Evolutionary conservation across 2,329 filamentous ascomycete species (phyloP).

Genomic region (Dendryphion nanum): DNA sequence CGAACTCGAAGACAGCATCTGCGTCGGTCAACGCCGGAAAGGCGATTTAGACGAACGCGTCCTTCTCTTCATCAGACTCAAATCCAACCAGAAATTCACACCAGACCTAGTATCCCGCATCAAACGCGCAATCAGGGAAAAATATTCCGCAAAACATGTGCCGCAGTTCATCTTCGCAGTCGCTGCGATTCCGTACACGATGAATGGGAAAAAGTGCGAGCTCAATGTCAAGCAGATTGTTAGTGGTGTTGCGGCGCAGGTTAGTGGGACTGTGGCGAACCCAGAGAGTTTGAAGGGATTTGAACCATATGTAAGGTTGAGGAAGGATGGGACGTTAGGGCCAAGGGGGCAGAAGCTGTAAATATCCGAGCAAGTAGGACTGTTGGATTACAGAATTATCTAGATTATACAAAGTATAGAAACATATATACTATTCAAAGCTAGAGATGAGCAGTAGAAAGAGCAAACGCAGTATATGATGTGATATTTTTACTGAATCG

Average conservation of each 20-base stretch:
- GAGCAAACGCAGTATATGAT: no score
- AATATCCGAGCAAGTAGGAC: no score
- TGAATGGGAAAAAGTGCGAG: conserved; percentile 1
- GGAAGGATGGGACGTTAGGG: background rate
- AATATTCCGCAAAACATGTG: background rate
- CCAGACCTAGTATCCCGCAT: background rate
- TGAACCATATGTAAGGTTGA: background rate
- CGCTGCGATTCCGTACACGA: background rate
- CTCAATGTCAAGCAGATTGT: conserved; percentile 2
- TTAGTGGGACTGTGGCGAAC: background rate
- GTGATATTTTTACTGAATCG: no score
- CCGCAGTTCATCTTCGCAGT: conserved; percentile 1
- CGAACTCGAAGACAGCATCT: conserved; percentile 75
- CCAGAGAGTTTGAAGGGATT: background rate
- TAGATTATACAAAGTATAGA: no score
- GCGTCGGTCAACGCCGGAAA: conserved; percentile 48
- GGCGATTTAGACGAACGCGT: background rate
- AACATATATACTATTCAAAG: no score
- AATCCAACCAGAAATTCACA: background rate
- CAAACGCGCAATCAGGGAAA: background rate
- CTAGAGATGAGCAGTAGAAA: no score
- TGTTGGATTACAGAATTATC: no score
- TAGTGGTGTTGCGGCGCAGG: background rate
- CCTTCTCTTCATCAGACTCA: background rate
- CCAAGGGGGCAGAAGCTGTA: background rate